Conservation (phyloP, 768 basidiomycete species). For the Zangia roseola region DNA sequence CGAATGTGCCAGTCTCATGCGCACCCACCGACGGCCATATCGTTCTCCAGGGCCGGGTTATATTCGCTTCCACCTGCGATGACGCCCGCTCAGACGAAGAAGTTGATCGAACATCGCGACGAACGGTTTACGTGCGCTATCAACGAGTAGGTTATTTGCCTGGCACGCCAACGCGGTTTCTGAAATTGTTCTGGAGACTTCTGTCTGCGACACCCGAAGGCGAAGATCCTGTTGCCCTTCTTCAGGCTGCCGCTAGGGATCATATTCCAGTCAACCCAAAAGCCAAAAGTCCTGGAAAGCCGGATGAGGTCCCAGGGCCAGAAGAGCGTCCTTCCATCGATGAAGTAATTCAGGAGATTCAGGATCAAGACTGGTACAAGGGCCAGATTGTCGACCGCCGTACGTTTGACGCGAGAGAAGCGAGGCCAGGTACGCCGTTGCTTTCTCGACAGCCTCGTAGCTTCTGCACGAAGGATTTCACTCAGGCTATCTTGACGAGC, state of each 20-base stretch:
- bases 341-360: constrained; percentile 56
- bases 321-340: constrained; percentile 57
- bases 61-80: constrained; percentile 35
- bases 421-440: constrained; percentile 44
- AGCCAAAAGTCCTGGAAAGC: background rate
- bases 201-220: constrained; percentile 46
- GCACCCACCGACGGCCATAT: background rate
- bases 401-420: constrained; percentile 51
- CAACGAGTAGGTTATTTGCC: constrained; percentile 51
- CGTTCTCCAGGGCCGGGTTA: constrained; percentile 15
- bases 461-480: background rate
- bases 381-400: constrained; percentile 64
- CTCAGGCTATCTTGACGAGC: constrained; percentile 48
- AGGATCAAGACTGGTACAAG: constrained; percentile 60
- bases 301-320: constrained; percentile 37
- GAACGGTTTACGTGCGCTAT: constrained; percentile 61
- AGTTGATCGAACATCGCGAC: constrained; percentile 71
- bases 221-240: constrained; percentile 61
- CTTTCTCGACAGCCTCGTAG: background rate
- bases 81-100: constrained; percentile 59
- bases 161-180: background rate
- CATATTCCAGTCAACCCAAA: constrained; percentile 70
- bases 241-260: constrained; percentile 65
- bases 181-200: constrained; percentile 41
- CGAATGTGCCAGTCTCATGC: background rate